Conservation (phyloP, 352 stramenopile species). For the Aphanomyces cochlioides region DNA sequence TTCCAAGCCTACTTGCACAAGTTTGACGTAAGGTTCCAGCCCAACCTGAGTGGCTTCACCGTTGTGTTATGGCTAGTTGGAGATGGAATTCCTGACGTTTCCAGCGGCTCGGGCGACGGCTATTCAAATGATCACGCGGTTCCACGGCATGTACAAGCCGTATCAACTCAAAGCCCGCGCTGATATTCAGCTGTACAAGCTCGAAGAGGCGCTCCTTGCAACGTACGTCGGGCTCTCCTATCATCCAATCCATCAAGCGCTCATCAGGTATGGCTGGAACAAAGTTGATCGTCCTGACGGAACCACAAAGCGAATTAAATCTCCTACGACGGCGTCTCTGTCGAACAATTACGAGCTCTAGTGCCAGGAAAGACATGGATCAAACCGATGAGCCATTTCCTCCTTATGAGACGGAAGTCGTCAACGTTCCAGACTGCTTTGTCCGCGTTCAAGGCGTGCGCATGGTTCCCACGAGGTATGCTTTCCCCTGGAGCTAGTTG, state of each 20-base stretch:
- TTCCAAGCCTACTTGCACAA: constrained; percentile 31
- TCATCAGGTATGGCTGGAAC: not conserved
- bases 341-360: not conserved
- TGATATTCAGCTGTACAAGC: constrained; percentile 26
- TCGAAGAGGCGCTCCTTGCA: constrained; percentile 4
- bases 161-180: constrained; percentile 21
- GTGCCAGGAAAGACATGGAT: not conserved
- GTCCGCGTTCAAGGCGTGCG: not conserved
- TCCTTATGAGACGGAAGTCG: not conserved
- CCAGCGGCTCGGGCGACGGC: constrained; percentile 14
- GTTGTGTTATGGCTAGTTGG: not conserved
- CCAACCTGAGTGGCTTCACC: not conserved
- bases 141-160: constrained; percentile 11
- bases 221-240: constrained; percentile 17
- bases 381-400: not conserved
- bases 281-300: not conserved
- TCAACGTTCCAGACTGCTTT: constrained; percentile 25
- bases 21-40: not conserved
- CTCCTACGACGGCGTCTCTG: not conserved
- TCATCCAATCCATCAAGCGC: constrained; percentile 1
- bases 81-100: constrained; percentile 23
- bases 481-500: not conserved
- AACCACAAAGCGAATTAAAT: not conserved
- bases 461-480: constrained; percentile 17
- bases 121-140: constrained; percentile 12